Percentiles rank a stretch among this genome's conserved stretches.
Conservation (phyloP, 225 moss, liverwort and hornwort genomes). For the Lunularia cruciata region DNA sequence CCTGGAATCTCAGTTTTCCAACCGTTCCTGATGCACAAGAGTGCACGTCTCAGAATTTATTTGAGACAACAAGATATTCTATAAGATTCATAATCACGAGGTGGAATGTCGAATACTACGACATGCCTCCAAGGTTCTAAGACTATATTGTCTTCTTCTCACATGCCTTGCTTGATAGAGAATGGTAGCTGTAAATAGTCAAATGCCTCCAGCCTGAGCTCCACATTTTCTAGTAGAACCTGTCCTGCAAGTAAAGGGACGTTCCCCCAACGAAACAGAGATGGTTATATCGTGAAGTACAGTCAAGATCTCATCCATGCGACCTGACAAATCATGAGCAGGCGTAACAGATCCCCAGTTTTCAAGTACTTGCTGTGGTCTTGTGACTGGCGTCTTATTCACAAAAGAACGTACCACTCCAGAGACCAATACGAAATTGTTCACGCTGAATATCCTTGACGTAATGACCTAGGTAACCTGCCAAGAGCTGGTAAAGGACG, state of each 20-base stretch:
- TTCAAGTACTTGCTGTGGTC: background rate
- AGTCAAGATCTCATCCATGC: background rate
- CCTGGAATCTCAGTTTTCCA: conserved; percentile 73
- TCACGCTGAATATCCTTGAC: conserved; percentile 96
- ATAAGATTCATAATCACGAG: background rate
- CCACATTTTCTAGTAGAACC: conserved; percentile 89
- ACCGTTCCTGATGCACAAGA: conserved; percentile 62
- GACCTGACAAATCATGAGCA: background rate
- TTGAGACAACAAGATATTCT: background rate
- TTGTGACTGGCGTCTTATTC: background rate
- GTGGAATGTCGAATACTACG: too few species aligned
- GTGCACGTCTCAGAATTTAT: background rate
- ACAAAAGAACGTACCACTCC: conserved; percentile 66
- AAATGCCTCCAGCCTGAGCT: conserved; percentile 91
- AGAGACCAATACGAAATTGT: conserved; percentile 92
- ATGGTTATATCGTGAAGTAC: background rate
- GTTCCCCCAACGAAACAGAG: background rate
- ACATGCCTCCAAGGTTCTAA: background rate
- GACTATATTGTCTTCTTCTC: background rate
- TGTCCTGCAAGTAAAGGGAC: conserved; percentile 57
- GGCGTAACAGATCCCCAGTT: background rate
- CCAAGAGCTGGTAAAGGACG: conserved; percentile 89
- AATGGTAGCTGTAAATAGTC: conserved; percentile 91
- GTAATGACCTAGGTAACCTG: conserved; percentile 92
- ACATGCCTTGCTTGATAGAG: conserved; percentile 85